Evolutionary conservation across 176 grass and related monocot genomes (phyloP), one percentile per base, ranked within the genome.

Genomic region (Oryza coarctata): DNA sequence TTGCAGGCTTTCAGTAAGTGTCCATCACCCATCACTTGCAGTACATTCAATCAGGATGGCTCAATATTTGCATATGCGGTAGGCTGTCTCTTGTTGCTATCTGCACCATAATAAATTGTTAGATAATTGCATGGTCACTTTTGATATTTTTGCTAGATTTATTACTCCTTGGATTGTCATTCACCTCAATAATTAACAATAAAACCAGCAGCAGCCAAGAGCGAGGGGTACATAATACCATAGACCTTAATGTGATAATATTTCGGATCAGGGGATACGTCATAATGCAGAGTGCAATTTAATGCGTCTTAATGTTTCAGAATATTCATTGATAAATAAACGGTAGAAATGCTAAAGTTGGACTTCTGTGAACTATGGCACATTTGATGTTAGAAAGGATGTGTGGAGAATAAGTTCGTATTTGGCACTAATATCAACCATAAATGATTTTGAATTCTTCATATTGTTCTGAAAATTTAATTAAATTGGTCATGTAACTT

Each of bases 61-160:
- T 94, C 95, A 77, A 92, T 97, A 78, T 94, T 75, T 91, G 95
- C 95, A 41, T 97, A 97, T 84, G 90, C 92, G 27, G 95, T 97
- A 78, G 55, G 92, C 81, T 32, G n/a, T 81, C 34, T 77, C 8
- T 72, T 85, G 63, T 77, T 89, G 30, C 26, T 63, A 60, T 82
- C 11, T 66, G 35, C 61, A 77, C 14, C n/a, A 39, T 43, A 78
- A 34, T 66, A 76, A 68, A 14, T 63, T 11, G 31, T 58, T 60
- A 52, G 17, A 89, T 70, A 50, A 3, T 1, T 12, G 1, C 23
- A 62, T 52, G 18, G 31, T 23, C 76, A 9, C 31, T 85, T 84
- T 50, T 80, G 70, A 69, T 50, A 41, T 28, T 76, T 76, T 76
- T 62, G 2, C 27, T 84, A 29, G 25, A 79, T 61, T 36, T 66